These are phyloP conservation scores for Sporothrix variecibatus DNA, from an alignment of 2,329 filamentous ascomycete genomes.

Conservation along the genomic window DNA sequence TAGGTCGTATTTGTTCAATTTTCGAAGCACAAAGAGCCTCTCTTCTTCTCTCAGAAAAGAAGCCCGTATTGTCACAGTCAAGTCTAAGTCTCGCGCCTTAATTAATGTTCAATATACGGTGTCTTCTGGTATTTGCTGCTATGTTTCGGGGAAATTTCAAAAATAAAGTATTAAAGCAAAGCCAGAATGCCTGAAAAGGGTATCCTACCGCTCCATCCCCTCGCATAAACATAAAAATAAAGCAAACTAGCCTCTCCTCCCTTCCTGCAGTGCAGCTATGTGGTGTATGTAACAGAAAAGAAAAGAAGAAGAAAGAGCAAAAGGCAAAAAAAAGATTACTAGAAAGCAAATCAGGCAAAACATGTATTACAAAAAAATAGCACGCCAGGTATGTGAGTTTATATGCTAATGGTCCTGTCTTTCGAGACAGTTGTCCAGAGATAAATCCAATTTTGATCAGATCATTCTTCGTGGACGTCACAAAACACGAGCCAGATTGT, in stretches of 20 bases:
- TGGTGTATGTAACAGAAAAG: slow-evolving; percentile 8
- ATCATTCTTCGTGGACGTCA: neutral
- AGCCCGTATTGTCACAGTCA: neutral
- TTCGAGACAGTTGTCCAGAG: neutral
- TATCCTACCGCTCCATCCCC: slow-evolving; percentile 12
- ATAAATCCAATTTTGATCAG: neutral
- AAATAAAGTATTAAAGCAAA: slow-evolving; percentile 5
- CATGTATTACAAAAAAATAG: slow-evolving; percentile 12
- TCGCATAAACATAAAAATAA: slow-evolving; percentile 1
- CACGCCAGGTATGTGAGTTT: slow-evolving; percentile 22
- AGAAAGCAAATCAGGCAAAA: neutral
- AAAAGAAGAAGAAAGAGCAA: neutral
- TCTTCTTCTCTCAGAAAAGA: neutral
- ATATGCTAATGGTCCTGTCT: slow-evolving; percentile 10
- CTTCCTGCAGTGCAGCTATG: slow-evolving; percentile 10
- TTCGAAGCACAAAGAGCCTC: neutral
- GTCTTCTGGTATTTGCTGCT: neutral
- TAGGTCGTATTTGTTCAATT: neutral
- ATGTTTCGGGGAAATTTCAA: neutral
- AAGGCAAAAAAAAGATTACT: neutral
- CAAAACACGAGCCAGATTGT: neutral
- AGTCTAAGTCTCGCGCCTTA: neutral
- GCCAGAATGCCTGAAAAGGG: slow-evolving; percentile 18
- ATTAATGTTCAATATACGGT: neutral
- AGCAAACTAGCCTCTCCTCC: neutral